phyloP scores from a whole-genome alignment of 2,329 filamentous ascomycete genomes.

The Diaporthe humulicola region DNA sequence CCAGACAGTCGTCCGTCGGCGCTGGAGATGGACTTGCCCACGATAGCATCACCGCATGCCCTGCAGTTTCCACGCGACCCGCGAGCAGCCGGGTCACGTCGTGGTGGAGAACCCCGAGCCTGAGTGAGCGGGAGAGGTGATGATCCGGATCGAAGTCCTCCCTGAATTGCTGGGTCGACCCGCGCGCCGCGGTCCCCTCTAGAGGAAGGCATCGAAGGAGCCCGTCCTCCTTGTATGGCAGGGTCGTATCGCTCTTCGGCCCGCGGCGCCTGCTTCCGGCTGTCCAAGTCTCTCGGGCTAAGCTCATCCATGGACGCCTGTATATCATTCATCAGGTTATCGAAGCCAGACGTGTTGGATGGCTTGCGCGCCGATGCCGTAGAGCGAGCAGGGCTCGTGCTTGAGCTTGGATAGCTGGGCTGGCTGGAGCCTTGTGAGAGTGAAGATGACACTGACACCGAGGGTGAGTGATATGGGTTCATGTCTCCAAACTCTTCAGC shows the following conservation, averaged over 20 bases:
- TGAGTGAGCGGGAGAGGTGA: constrained; percentile 35
- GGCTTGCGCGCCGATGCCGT: constrained; percentile 53
- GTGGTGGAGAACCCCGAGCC: constrained; percentile 45
- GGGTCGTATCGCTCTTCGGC: constrained; percentile 49
- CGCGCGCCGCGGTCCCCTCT: constrained; percentile 40
- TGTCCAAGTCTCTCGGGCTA: constrained; percentile 47
- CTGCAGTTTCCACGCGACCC: constrained; percentile 81
- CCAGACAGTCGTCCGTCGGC: constrained; percentile 93
- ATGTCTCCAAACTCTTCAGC: constrained; percentile 71
- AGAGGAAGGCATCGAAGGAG: constrained; percentile 35
- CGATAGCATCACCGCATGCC: constrained; percentile 82
- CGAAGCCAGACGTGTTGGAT: constrained; percentile 61
- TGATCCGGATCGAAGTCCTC: constrained; percentile 17
- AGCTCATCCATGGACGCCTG: constrained; percentile 63
- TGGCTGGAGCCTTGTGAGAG: constrained; percentile 61
- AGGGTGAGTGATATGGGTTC: constrained; percentile 75
- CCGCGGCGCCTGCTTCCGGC: constrained; percentile 41
- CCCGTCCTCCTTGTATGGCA: constrained; percentile 41
- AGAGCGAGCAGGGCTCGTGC: constrained; percentile 67
- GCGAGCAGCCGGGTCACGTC: constrained; percentile 52
- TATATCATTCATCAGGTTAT: constrained; percentile 68
- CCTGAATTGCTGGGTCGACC: constrained; percentile 49
- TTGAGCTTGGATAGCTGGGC: constrained; percentile 71
- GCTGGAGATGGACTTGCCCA: constrained; percentile 93
- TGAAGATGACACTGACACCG: constrained; percentile 75